These are phyloP conservation scores for Drosera capensis DNA, from an alignment of 148 eudicot species.

Conservation along the genomic window DNA sequence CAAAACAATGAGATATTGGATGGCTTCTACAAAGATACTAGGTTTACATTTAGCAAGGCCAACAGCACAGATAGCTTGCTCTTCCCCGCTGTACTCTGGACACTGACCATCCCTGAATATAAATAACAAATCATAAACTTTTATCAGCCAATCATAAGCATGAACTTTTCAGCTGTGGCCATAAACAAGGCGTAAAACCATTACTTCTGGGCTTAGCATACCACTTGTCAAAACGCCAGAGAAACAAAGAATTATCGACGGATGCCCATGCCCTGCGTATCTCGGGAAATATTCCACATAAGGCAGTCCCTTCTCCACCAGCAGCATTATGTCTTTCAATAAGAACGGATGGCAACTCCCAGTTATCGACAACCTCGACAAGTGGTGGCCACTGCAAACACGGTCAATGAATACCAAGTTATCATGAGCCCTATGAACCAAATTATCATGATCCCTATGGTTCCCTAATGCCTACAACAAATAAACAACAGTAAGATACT, in stretches of 20 bases:
- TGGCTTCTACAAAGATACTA: conserved; percentile 89
- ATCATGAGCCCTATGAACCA: too few relatives aligned
- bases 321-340: conserved; percentile 88
- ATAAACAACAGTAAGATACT: too few relatives aligned
- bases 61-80: conserved; percentile 96
- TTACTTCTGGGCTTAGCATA: conserved; percentile 3
- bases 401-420: too few relatives aligned
- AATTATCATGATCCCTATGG: too few relatives aligned
- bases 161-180: not conserved
- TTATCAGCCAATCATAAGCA: conserved; percentile 3
- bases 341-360: conserved; percentile 91
- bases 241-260: conserved; percentile 84
- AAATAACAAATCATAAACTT: conserved; percentile 2
- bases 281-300: conserved; percentile 97
- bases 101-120: conserved; percentile 88
- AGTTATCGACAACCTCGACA: conserved; percentile 86
- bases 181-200: not conserved
- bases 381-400: conserved; percentile 96
- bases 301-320: conserved; percentile 97
- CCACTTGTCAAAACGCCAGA: conserved; percentile 99
- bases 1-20: conserved; percentile 70
- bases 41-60: conserved; percentile 77
- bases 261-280: conserved; percentile 99
- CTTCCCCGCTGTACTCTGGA: conserved; percentile 92
- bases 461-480: too few relatives aligned